These are phyloP conservation scores for Coemansia sp. DNA, from an alignment of 192 early-diverging fungal species.

Conservation along the genomic window DNA sequence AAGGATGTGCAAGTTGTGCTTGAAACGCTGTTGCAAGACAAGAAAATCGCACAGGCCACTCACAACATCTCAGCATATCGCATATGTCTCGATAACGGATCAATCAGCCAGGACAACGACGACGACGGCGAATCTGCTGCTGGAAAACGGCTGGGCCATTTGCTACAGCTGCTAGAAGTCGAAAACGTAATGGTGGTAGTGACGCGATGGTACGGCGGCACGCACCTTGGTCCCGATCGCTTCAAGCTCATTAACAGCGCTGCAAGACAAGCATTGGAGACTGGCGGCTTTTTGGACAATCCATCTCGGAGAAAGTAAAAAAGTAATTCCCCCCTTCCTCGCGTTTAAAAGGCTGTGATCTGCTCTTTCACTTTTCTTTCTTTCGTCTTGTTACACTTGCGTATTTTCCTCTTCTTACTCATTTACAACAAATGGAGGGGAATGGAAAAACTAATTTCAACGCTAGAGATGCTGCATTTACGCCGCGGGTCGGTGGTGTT, in stretches of 20 bases:
- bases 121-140: conserved; percentile 96
- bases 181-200: conserved; percentile 82
- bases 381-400: conserved; percentile 25
- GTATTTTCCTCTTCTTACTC: not conserved
- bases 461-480: conserved; percentile 9
- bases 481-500: conserved; percentile 21
- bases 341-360: too few relatives aligned
- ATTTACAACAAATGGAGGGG: not conserved
- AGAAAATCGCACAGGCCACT: conserved; percentile 78
- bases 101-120: conserved; percentile 74
- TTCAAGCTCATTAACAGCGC: conserved; percentile 93
- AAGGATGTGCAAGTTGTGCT: conserved; percentile 59
- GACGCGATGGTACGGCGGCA: conserved; percentile 86
- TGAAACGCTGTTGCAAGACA: conserved; percentile 60
- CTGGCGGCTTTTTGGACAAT: conserved; percentile 58
- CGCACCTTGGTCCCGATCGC: conserved; percentile 76
- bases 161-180: conserved; percentile 74
- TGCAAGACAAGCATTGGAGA: conserved; percentile 68
- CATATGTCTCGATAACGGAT: conserved; percentile 55
- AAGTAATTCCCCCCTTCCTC: too few relatives aligned
- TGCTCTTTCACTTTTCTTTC: not conserved
- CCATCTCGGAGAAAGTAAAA: conserved; percentile 17
- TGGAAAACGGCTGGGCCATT: conserved; percentile 77
- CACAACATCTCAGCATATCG: conserved; percentile 93
- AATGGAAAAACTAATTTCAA: not conserved